phyloP scores from a whole-genome alignment of 805 yeast genomes.

The Wickerhamiella spandovensis region DNA sequence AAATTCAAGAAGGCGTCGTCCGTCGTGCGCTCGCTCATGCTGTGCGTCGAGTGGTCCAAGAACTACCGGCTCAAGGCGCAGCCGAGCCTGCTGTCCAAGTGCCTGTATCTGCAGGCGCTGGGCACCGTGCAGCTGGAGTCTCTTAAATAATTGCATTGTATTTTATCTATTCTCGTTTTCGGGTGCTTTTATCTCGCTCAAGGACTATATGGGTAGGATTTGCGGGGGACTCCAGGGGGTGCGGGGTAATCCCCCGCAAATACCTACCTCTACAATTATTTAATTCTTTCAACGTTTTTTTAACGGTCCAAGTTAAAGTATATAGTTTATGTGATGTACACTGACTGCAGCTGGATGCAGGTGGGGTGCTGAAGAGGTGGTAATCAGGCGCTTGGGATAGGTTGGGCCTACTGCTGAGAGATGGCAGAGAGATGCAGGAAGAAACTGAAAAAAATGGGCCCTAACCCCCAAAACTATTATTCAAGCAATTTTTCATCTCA shows the following conservation, averaged over 20 bases:
- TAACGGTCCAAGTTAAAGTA: too few relatives aligned
- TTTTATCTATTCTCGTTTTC: background rate
- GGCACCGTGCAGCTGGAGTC: background rate
- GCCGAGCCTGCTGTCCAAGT: constrained; percentile 61
- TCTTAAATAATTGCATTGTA: background rate
- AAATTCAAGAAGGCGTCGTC: constrained; percentile 65
- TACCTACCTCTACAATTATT: too few relatives aligned
- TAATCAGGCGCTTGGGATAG: background rate
- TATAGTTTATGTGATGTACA: too few relatives aligned
- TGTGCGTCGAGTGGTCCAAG: constrained; percentile 74
- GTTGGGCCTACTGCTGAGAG: too few relatives aligned
- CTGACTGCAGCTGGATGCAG: too few relatives aligned
- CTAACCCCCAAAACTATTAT: background rate
- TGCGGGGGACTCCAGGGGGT: too few relatives aligned
- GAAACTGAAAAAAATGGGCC: background rate
- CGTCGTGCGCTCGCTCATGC: constrained; percentile 62
- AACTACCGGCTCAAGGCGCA: constrained; percentile 45
- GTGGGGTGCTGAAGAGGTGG: too few relatives aligned
- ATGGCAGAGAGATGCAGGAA: too few relatives aligned
- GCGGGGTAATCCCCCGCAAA: too few relatives aligned
- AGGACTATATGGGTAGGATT: too few relatives aligned
- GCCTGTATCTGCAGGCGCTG: constrained; percentile 31
- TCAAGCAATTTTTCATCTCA: background rate
- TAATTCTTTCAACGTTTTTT: too few relatives aligned
- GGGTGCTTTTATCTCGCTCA: too few relatives aligned